phyloP scores from a whole-genome alignment of 2,329 filamentous ascomycete species.

The Lasiodiplodia theobromae region DNA sequence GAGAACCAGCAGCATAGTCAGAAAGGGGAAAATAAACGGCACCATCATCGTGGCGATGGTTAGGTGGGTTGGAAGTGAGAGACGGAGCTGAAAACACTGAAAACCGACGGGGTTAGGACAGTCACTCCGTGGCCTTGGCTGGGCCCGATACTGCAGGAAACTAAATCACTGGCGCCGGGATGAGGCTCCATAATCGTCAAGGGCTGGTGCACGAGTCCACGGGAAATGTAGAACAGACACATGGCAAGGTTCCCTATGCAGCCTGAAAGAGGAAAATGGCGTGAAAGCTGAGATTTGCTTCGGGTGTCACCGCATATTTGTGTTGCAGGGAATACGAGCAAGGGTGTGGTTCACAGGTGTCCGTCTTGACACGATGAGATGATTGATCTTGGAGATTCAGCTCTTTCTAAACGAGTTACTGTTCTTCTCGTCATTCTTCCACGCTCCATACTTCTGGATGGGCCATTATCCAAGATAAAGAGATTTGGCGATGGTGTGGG shows the following conservation, averaged over 20 bases:
- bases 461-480: neutral
- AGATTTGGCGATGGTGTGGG: neutral
- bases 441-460: neutral
- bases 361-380: neutral
- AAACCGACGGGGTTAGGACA: neutral
- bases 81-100: neutral
- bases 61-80: too few relatives aligned
- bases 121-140: neutral
- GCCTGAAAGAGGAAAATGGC: neutral
- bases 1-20: neutral
- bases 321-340: neutral
- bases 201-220: neutral
- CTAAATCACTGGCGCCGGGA: neutral
- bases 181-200: neutral
- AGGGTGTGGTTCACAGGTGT: neutral
- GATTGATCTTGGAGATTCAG: neutral
- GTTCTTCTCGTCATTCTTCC: neutral
- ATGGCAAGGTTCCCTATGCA: neutral
- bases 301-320: neutral
- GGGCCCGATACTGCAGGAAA: neutral
- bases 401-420: neutral
- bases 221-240: neutral
- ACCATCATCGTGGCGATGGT: neutral
- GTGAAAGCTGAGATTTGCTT: neutral
- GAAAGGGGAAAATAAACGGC: neutral